Percentiles rank a stretch among this genome's conserved stretches.
Evolutionary conservation across 805 yeast species (phyloP).

Genomic region (Jamesozyma lodderae): DNA sequence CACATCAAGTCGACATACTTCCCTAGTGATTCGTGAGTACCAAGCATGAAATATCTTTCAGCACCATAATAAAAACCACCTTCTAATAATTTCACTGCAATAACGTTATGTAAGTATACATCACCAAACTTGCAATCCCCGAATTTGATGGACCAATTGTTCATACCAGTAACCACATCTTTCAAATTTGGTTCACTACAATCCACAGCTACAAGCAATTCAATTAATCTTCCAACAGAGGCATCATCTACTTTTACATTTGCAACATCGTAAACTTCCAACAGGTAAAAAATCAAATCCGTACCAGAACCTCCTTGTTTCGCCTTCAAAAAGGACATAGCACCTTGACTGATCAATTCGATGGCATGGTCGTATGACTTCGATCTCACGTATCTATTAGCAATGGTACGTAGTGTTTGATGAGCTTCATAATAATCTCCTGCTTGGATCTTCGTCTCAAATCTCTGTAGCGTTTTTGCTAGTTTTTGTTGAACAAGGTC

Average conservation of each 20-base stretch:
- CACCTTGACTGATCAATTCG: slow-evolving; percentile 63
- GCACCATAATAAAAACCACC: slow-evolving; percentile 51
- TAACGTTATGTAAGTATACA: slow-evolving; percentile 58
- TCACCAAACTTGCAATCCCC: slow-evolving; percentile 58
- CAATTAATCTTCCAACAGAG: slow-evolving; percentile 40
- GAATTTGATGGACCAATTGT: slow-evolving; percentile 53
- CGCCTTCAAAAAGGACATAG: slow-evolving; percentile 56
- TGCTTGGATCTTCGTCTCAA: slow-evolving; percentile 55
- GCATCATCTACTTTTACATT: slow-evolving; percentile 35
- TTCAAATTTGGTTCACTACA: slow-evolving; percentile 52
- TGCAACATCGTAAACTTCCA: slow-evolving; percentile 58
- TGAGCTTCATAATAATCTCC: slow-evolving; percentile 92
- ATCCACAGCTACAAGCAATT: slow-evolving; percentile 36
- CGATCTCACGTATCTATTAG: slow-evolving; percentile 68
- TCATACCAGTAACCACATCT: slow-evolving; percentile 56
- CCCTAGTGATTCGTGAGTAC: slow-evolving; percentile 48
- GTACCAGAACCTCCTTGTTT: slow-evolving; percentile 73
- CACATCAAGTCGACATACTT: slow-evolving; percentile 38
- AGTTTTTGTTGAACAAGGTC: slow-evolving; percentile 41
- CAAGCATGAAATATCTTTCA: slow-evolving; percentile 64
- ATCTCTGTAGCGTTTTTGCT: slow-evolving; percentile 52
- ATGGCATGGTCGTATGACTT: slow-evolving; percentile 63
- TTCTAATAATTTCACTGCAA: slow-evolving; percentile 57
- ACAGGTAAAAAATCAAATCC: slow-evolving; percentile 62
- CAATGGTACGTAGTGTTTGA: slow-evolving; percentile 84